These are phyloP conservation scores for Penicillium roqueforti DNA, from an alignment of 495 filamentous ascomycete species.

Conservation along the genomic window DNA sequence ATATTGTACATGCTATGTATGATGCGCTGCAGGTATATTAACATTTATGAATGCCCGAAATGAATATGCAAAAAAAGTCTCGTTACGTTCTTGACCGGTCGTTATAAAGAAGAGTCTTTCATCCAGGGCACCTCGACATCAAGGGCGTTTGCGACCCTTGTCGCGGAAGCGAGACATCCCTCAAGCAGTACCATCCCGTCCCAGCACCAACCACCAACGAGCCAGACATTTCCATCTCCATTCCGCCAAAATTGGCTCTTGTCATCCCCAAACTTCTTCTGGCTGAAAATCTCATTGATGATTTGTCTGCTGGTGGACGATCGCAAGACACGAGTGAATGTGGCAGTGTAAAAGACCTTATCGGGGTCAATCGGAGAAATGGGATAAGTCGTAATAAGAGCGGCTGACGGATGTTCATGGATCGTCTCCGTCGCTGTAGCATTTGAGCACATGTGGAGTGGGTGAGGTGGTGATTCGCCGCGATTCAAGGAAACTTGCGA, in stretches of 20 bases:
- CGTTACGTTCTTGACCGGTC: background rate
- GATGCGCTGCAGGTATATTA: constrained; percentile 1
- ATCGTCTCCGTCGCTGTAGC: constrained; percentile 29
- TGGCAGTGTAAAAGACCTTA: constrained; percentile 27
- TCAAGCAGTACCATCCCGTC: constrained; percentile 61
- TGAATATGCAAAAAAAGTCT: background rate
- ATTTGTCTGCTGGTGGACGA: constrained; percentile 27
- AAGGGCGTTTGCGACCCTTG: constrained; percentile 45
- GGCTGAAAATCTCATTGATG: constrained; percentile 34
- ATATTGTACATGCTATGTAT: constrained; percentile 3
- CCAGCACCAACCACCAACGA: constrained; percentile 59
- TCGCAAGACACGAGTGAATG: constrained; percentile 33
- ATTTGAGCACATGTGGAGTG: constrained; percentile 27
- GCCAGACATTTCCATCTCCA: constrained; percentile 47
- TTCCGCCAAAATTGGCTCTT: constrained; percentile 40
- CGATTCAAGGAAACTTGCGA: background rate
- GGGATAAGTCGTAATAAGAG: constrained; percentile 34
- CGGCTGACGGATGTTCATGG: constrained; percentile 32
- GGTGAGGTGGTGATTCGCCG: constrained; percentile 13
- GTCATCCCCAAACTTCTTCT: background rate
- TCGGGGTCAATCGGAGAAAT: constrained; percentile 26
- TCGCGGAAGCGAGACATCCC: constrained; percentile 53
- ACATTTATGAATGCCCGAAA: background rate
- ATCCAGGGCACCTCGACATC: constrained; percentile 45
- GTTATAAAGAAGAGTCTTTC: background rate